These are phyloP conservation scores for Grosmannia serpens DNA, from an alignment of 2,329 filamentous ascomycete species.

Conservation along the genomic window DNA sequence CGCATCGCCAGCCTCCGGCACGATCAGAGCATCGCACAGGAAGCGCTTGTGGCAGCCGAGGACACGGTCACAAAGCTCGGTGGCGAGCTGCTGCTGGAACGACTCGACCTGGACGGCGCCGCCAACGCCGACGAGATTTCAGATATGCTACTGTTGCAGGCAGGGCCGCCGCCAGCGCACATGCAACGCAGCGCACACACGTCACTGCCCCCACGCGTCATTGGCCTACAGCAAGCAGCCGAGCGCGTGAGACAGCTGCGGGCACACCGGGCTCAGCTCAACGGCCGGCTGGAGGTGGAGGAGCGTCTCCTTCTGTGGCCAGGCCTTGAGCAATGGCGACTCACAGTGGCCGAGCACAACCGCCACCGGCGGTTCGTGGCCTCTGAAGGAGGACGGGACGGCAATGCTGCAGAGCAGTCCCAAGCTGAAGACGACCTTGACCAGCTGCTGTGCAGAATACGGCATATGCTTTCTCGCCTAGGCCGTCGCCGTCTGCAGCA, in stretches of 20 bases:
- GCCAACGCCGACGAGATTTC: neutral
- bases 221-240: neutral
- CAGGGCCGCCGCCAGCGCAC: neutral
- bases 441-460: neutral
- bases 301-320: constrained; percentile 1
- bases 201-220: neutral
- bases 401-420: neutral
- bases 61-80: neutral
- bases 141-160: neutral
- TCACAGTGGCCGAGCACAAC: neutral
- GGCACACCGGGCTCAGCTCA: neutral
- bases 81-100: neutral
- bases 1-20: constrained; percentile 4
- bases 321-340: neutral
- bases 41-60: neutral
- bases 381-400: neutral
- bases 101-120: neutral
- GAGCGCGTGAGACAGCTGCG: neutral
- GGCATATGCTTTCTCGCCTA: neutral
- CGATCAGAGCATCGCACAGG: too few species aligned
- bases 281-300: neutral
- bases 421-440: neutral
- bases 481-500: constrained; percentile 1
- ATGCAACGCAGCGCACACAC: rapidly evolving
- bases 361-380: neutral